Conservation (phyloP, 805 yeast species). For the Starmerella bombi region DNA sequence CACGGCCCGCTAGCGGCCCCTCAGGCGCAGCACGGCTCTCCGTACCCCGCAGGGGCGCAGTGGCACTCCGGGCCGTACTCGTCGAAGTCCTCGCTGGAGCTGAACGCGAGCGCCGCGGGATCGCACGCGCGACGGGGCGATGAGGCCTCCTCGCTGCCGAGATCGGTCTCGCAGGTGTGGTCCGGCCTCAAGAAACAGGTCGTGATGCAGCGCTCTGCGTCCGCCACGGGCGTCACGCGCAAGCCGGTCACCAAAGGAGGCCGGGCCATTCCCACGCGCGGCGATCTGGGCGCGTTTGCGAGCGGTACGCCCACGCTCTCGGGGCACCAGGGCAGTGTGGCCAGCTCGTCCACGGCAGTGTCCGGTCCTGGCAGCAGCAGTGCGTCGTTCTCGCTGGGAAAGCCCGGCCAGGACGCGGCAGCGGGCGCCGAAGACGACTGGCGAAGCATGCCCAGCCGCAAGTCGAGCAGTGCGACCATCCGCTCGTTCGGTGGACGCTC, state of each 20-base stretch:
- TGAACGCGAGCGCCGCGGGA: neutral
- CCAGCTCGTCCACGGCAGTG: neutral
- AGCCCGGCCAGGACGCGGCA: neutral
- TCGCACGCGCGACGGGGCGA: neutral
- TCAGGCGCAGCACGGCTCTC: neutral
- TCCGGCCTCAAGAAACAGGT: slow-evolving; percentile 19
- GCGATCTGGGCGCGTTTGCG: slow-evolving; percentile 18
- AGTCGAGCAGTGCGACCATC: slow-evolving; percentile 19
- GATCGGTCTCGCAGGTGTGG: slow-evolving; percentile 19
- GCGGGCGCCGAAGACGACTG: neutral
- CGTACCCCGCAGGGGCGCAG: no score
- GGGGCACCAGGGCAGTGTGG: neutral
- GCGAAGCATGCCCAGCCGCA: slow-evolving; percentile 13
- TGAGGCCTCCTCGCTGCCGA: slow-evolving; percentile 3
- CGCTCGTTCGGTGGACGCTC: slow-evolving; percentile 22
- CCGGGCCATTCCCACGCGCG: slow-evolving; percentile 22
- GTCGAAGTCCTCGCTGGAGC: slow-evolving; percentile 3
- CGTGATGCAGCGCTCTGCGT: slow-evolving; percentile 19
- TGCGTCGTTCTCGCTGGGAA: neutral
- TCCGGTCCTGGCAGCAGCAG: neutral
- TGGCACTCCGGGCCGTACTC: neutral
- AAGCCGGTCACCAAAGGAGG: slow-evolving; percentile 21
- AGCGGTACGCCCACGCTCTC: neutral
- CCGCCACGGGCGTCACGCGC: slow-evolving; percentile 9
- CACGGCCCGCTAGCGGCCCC: neutral